These are phyloP conservation scores for Ogataea ganodermae DNA, from an alignment of 805 yeast species.

Conservation along the genomic window DNA sequence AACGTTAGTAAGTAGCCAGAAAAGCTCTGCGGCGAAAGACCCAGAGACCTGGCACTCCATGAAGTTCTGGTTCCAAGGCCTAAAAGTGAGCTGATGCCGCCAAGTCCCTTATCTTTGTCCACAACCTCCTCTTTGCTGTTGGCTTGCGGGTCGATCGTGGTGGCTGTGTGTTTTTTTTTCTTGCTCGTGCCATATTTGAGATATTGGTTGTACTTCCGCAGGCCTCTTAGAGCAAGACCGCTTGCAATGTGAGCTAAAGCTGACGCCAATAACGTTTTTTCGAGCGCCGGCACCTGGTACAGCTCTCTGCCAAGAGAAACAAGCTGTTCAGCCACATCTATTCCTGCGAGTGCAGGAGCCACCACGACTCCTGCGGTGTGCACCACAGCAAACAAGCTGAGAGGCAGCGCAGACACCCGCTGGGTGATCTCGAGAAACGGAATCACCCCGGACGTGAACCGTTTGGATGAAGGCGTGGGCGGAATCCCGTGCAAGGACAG, in stretches of 20 bases:
- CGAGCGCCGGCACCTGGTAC: constrained; percentile 58
- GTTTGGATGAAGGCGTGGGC: constrained; percentile 14
- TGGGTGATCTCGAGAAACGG: constrained; percentile 40
- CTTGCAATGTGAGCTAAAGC: constrained; percentile 50
- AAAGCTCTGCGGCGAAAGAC: constrained; percentile 57
- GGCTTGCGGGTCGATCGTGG: not conserved
- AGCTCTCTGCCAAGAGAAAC: constrained; percentile 62
- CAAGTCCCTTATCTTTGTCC: constrained; percentile 56
- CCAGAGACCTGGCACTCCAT: constrained; percentile 43
- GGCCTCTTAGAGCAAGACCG: constrained; percentile 50
- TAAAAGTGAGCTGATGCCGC: constrained; percentile 56
- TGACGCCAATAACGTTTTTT: constrained; percentile 49
- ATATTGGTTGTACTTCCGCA: constrained; percentile 36
- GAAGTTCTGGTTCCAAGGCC: constrained; percentile 58
- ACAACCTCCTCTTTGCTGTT: constrained; percentile 24
- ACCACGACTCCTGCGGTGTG: constrained; percentile 58
- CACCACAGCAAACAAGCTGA: constrained; percentile 55
- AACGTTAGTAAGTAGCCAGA: constrained; percentile 59
- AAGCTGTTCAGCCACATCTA: constrained; percentile 49
- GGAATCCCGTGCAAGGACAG: constrained; percentile 20
- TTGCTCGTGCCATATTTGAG: constrained; percentile 27
- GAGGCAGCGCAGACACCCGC: constrained; percentile 61
- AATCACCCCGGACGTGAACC: constrained; percentile 10
- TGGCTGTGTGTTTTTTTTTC: constrained; percentile 10
- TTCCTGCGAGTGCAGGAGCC: constrained; percentile 51